phyloP scores from a whole-genome alignment of 106 monocot genomes.

The Acorus calamus region DNA sequence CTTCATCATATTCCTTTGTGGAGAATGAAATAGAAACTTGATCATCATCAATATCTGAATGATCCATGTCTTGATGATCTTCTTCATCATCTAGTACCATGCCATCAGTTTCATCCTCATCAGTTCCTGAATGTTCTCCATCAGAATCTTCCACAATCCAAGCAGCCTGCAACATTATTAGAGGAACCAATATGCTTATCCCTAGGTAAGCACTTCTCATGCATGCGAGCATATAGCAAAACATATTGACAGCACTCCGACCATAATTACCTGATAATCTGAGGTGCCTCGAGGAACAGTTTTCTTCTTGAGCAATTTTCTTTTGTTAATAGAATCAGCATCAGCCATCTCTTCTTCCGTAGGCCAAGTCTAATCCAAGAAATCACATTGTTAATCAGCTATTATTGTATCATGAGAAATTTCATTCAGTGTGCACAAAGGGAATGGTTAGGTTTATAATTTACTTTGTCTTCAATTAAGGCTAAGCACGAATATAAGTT shows the following conservation, averaged over 20 bases:
- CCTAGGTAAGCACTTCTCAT: not conserved
- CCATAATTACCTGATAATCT: slow-evolving; percentile 65
- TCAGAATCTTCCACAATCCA: slow-evolving; percentile 79
- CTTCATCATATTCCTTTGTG: slow-evolving; percentile 38
- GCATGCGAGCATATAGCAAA: not conserved
- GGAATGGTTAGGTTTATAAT: too few species aligned
- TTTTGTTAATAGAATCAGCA: slow-evolving; percentile 46
- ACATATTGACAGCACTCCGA: not conserved
- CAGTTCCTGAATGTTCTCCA: slow-evolving; percentile 28
- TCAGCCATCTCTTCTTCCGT: slow-evolving; percentile 88
- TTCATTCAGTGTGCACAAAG: too few species aligned
- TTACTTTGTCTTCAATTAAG: too few species aligned
- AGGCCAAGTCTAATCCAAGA: slow-evolving; percentile 77
- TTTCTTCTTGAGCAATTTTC: slow-evolving; percentile 45
- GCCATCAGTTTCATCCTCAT: slow-evolving; percentile 42
- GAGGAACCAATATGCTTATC: not conserved
- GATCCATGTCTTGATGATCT: slow-evolving; percentile 21
- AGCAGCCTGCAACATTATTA: slow-evolving; percentile 45
- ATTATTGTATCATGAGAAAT: not conserved
- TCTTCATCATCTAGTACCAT: slow-evolving; percentile 63
- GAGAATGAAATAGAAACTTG: not conserved
- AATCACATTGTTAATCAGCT: slow-evolving; percentile 1
- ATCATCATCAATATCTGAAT: slow-evolving; percentile 48
- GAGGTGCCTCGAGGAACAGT: slow-evolving; percentile 76
- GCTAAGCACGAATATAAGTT: too few species aligned